Evolutionary conservation across 2,329 filamentous ascomycete genomes (phyloP).

Genomic region (Fusarium mangiferae): DNA sequence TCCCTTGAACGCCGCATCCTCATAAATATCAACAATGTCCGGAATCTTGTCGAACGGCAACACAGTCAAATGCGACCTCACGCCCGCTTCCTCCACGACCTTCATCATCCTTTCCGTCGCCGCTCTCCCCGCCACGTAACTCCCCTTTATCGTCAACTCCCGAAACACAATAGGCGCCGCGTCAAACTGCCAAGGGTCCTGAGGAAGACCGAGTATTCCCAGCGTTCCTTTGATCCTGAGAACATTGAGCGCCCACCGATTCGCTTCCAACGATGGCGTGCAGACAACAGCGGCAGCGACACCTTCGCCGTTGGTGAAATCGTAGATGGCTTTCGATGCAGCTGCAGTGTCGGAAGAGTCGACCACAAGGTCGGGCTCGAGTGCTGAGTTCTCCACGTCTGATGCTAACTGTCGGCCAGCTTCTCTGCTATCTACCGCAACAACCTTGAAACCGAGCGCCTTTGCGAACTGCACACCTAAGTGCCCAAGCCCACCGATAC

Average conservation of each 20-base stretch:
- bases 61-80: slow-evolving; percentile 6
- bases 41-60: slow-evolving; percentile 5
- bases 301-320: slow-evolving; percentile 1
- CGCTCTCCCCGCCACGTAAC: background rate
- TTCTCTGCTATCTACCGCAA: slow-evolving; percentile 14
- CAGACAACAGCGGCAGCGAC: slow-evolving; percentile 1
- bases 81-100: slow-evolving; percentile 2
- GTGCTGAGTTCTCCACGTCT: background rate
- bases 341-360: slow-evolving; percentile 1
- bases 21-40: slow-evolving; percentile 1
- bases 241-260: slow-evolving; percentile 3
- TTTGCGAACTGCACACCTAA: slow-evolving; percentile 8
- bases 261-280: slow-evolving; percentile 2
- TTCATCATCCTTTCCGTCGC: slow-evolving; percentile 10
- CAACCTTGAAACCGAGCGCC: slow-evolving; percentile 1
- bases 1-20: slow-evolving; percentile 7
- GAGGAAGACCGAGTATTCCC: slow-evolving; percentile 2
- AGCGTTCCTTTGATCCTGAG: slow-evolving; percentile 4
- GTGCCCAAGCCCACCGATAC: slow-evolving; percentile 4
- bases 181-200: slow-evolving; percentile 1
- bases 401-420: slow-evolving; percentile 7
- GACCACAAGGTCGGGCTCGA: background rate
- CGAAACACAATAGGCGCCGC: slow-evolving; percentile 6
- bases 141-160: slow-evolving; percentile 1
- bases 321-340: background rate